Evolutionary conservation across 1,139 yeast genomes (phyloP).

Genomic region (Kazachstania sp.): DNA sequence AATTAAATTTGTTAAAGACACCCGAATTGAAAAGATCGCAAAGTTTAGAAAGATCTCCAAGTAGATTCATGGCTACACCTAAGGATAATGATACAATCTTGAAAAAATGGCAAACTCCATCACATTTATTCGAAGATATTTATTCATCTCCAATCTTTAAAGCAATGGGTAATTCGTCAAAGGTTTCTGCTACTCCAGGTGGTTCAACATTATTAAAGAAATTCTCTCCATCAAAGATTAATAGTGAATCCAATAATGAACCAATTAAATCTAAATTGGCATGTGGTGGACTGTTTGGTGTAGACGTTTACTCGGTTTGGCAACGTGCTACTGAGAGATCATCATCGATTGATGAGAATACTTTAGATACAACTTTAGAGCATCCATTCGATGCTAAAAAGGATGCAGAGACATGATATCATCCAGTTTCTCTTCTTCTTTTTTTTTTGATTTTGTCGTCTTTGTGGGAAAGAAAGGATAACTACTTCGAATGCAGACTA

Average conservation of each 20-base stretch:
- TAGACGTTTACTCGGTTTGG: conserved; percentile 49
- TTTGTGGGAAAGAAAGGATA: neutral
- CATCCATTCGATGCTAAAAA: neutral
- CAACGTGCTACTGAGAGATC: conserved; percentile 40
- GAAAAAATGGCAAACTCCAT: conserved; percentile 31
- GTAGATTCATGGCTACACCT: conserved; percentile 21
- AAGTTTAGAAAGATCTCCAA: conserved; percentile 18
- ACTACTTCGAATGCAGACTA: neutral
- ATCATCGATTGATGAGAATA: neutral
- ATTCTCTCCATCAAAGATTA: conserved; percentile 16
- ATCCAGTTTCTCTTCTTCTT: neutral
- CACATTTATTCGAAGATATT: conserved; percentile 29
- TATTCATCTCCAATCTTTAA: conserved; percentile 29
- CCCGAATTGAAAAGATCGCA: conserved; percentile 16
- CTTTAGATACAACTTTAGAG: neutral
- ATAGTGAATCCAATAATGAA: conserved; percentile 9
- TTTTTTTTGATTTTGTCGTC: neutral
- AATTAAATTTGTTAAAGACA: conserved; percentile 12
- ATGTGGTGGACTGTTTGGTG: conserved; percentile 43
- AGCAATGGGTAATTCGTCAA: conserved; percentile 18
- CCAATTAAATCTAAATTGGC: conserved; percentile 20
- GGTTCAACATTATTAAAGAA: conserved; percentile 8
- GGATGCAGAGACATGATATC: neutral
- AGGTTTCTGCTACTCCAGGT: conserved; percentile 13
- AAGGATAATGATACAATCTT: conserved; percentile 19